Evolutionary conservation across 805 yeast species (phyloP).

Genomic region (Zygosaccharomyces kombuchaensis): DNA sequence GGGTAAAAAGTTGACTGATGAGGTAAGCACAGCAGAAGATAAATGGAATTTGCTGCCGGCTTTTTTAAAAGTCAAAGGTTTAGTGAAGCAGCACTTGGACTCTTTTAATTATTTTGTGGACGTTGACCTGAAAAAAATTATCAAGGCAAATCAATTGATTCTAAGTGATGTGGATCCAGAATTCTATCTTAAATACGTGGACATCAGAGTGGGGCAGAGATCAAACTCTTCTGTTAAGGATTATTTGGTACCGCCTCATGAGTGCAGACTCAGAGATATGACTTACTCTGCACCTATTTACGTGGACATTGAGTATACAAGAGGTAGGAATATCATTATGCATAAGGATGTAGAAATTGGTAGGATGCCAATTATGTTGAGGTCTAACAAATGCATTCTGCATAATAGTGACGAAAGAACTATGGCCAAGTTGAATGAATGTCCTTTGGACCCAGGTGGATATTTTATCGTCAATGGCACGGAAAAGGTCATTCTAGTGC

Average conservation of each 20-base stretch:
- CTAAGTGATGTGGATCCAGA: slow-evolving; percentile 96
- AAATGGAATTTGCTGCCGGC: slow-evolving; percentile 98
- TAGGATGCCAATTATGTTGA: slow-evolving; percentile 97
- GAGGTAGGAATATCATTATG: slow-evolving; percentile 88
- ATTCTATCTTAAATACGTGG: slow-evolving; percentile 86
- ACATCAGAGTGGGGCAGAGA: slow-evolving; percentile 84
- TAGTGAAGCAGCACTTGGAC: slow-evolving; percentile 95
- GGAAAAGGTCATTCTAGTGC: slow-evolving; percentile 93
- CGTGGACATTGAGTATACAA: slow-evolving; percentile 95
- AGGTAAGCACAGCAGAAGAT: slow-evolving; percentile 86
- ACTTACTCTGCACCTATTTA: slow-evolving; percentile 93
- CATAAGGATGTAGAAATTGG: slow-evolving; percentile 92
- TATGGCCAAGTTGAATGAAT: slow-evolving; percentile 88
- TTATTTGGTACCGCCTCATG: slow-evolving; percentile 81
- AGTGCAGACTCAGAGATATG: slow-evolving; percentile 89
- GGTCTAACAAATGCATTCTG: slow-evolving; percentile 87
- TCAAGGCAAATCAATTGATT: slow-evolving; percentile 83
- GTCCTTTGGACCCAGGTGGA: slow-evolving; percentile 99
- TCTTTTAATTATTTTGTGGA: slow-evolving; percentile 98
- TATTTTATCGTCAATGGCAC: slow-evolving; percentile 97
- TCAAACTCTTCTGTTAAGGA: slow-evolving; percentile 53
- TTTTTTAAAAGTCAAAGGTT: slow-evolving; percentile 88
- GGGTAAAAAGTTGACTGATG: slow-evolving; percentile 84
- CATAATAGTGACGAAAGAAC: slow-evolving; percentile 70
- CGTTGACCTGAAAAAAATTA: slow-evolving; percentile 85